phyloP scores from a whole-genome alignment of 495 filamentous ascomycete genomes.

The Penicillium simplicissimum region DNA sequence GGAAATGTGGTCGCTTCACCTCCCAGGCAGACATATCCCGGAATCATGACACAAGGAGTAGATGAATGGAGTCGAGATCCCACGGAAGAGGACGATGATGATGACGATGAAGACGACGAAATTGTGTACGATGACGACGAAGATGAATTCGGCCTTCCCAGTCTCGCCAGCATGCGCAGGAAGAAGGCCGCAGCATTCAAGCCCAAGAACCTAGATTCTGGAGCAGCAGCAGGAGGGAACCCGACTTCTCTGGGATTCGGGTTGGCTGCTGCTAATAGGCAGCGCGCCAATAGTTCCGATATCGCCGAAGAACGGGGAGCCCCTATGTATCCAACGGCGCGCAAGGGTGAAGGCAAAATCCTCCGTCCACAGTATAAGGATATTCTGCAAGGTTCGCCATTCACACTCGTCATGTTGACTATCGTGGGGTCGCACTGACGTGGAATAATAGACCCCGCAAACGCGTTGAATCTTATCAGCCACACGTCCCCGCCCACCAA shows the following conservation, averaged over 20 bases:
- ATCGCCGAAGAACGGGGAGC: slow-evolving; percentile 88
- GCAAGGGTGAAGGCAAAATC: slow-evolving; percentile 90
- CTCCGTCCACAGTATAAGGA: slow-evolving; percentile 97
- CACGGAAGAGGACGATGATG: slow-evolving; percentile 50
- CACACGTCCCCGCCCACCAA: slow-evolving; percentile 74
- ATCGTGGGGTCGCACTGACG: slow-evolving; percentile 12
- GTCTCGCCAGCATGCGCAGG: slow-evolving; percentile 81
- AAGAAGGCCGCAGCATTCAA: slow-evolving; percentile 56
- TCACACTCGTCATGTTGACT: background rate
- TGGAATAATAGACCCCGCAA: slow-evolving; percentile 73
- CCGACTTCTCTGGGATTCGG: slow-evolving; percentile 38
- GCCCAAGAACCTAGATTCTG: slow-evolving; percentile 46
- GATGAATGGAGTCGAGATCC: slow-evolving; percentile 73
- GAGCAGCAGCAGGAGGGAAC: slow-evolving; percentile 32
- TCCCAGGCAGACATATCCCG: slow-evolving; percentile 69
- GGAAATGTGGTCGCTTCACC: slow-evolving; percentile 57
- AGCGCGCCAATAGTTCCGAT: slow-evolving; percentile 76
- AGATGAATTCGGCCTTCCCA: slow-evolving; percentile 92
- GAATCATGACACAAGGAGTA: slow-evolving; percentile 71
- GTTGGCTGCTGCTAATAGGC: slow-evolving; percentile 33
- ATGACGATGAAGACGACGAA: slow-evolving; percentile 61
- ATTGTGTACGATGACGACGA: slow-evolving; percentile 83
- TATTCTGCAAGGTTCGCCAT: slow-evolving; percentile 68
- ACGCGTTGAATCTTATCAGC: slow-evolving; percentile 90
- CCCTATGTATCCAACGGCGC: slow-evolving; percentile 83